Evolutionary conservation across 2,329 filamentous ascomycete species (phyloP).

Genomic region (Phaeosphaeriaceae sp.): DNA sequence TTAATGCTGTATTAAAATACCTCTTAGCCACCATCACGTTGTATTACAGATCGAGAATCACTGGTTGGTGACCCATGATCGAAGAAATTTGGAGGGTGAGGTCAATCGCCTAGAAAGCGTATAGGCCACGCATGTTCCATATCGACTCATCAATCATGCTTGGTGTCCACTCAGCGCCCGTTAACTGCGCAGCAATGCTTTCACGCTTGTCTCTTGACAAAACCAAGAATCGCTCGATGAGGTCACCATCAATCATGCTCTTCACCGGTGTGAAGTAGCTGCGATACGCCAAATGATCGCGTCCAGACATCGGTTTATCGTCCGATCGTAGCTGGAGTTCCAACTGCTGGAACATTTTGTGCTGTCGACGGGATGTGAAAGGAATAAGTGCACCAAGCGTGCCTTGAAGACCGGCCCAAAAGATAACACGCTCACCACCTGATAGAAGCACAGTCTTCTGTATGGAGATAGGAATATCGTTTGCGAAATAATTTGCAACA

Average conservation of each 20-base stretch:
- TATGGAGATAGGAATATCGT: conserved; percentile 91
- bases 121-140: conserved; percentile 46
- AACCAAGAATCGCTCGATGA: conserved; percentile 89
- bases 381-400: conserved; percentile 93
- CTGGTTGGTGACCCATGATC: too few species aligned
- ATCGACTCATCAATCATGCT: conserved; percentile 96
- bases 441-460: conserved; percentile 89
- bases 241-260: conserved; percentile 93
- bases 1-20: too few species aligned
- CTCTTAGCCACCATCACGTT: too few species aligned
- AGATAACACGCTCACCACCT: conserved; percentile 85
- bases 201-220: conserved; percentile 88
- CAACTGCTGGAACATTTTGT: conserved; percentile 95
- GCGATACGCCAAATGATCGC: conserved; percentile 94
- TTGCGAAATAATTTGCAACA: conserved; percentile 86
- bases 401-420: conserved; percentile 95
- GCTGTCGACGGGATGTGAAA: conserved; percentile 88
- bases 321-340: conserved; percentile 81
- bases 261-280: conserved; percentile 97
- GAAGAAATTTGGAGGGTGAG: too few species aligned
- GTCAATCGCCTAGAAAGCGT: conserved; percentile 33
- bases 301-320: conserved; percentile 84
- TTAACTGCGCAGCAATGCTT: conserved; percentile 91
- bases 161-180: conserved; percentile 72
- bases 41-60: too few species aligned